A percentile compares a stretch with the other conserved stretches of the same genome.
Evolutionary conservation across 1,139 yeast genomes (phyloP).

Genomic region (Hyphopichia khmerensis): DNA sequence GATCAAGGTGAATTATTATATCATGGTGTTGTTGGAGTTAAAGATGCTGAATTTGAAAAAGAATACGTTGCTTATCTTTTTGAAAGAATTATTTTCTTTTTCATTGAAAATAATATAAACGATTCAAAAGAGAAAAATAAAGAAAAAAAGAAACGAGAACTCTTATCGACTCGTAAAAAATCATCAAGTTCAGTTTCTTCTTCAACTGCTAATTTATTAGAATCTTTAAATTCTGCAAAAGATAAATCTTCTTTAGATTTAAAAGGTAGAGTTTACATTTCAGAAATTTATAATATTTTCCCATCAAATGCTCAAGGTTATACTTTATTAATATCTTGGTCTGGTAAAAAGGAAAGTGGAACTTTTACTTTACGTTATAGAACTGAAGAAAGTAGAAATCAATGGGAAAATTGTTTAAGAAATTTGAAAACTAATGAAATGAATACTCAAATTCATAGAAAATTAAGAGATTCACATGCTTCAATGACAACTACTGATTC

Average conservation of each 20-base stretch:
- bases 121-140: conserved; percentile 26
- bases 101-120: conserved; percentile 43
- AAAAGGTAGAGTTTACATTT: conserved; percentile 69
- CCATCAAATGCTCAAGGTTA: conserved; percentile 44
- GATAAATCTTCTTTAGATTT: conserved; percentile 48
- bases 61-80: conserved; percentile 89
- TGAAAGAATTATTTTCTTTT: conserved; percentile 82
- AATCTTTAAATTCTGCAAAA: conserved; percentile 31
- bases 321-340: conserved; percentile 71
- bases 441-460: conserved; percentile 39
- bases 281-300: conserved; percentile 59
- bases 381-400: conserved; percentile 67
- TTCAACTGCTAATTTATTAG: conserved; percentile 38
- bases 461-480: conserved; percentile 38
- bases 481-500: conserved; percentile 27
- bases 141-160: conserved; percentile 33
- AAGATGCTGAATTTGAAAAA: conserved; percentile 74
- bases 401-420: conserved; percentile 66
- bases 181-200: conserved; percentile 29
- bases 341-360: conserved; percentile 74
- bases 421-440: conserved; percentile 42
- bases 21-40: conserved; percentile 76
- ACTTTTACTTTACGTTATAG: conserved; percentile 68
- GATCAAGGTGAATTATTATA: conserved; percentile 84
- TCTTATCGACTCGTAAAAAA: conserved; percentile 45